A percentile compares a stretch with the other conserved stretches of the same genome.
Conservation (phyloP, 139 green algal species). For the Chlorella vulgaris region DNA sequence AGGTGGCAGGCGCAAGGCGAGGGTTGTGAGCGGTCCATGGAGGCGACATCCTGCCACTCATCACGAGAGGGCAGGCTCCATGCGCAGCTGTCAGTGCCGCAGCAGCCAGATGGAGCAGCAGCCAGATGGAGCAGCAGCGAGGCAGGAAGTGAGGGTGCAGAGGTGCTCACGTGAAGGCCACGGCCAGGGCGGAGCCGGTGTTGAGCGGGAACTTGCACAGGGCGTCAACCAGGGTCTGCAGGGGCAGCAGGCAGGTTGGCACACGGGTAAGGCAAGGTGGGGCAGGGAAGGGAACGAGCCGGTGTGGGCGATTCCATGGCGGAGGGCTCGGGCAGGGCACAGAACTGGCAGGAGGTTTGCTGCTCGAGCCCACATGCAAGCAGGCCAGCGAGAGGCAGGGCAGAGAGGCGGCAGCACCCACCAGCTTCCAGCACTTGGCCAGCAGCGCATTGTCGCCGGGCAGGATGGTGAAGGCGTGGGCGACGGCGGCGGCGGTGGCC, state of each 20-base stretch:
- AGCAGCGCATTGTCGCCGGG: not conserved
- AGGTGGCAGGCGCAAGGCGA: not conserved
- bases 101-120: no score
- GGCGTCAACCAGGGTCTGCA: constrained; percentile 1
- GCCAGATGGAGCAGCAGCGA: not conserved
- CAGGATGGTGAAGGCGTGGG: not conserved
- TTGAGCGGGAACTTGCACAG: constrained; percentile 2
- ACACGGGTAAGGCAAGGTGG: not conserved
- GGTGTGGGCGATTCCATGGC: no score
- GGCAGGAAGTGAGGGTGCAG: not conserved
- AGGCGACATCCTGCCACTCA: no score
- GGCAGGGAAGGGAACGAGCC: no score
- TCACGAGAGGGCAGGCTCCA: no score
- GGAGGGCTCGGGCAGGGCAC: no score
- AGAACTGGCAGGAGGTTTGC: no score
- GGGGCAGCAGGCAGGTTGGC: not conserved
- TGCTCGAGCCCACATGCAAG: no score
- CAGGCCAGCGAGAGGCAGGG: no score
- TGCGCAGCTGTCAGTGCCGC: no score
- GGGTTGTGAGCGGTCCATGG: not conserved
- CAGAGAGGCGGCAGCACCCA: not conserved
- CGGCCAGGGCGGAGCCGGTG: constrained; percentile 1
- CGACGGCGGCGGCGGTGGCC: not conserved
- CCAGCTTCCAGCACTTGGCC: not conserved
- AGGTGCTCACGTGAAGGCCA: constrained; percentile 4